Base-by-base conservation (phyloP, 306 rosid species). In the Quercus cerris region DNA sequence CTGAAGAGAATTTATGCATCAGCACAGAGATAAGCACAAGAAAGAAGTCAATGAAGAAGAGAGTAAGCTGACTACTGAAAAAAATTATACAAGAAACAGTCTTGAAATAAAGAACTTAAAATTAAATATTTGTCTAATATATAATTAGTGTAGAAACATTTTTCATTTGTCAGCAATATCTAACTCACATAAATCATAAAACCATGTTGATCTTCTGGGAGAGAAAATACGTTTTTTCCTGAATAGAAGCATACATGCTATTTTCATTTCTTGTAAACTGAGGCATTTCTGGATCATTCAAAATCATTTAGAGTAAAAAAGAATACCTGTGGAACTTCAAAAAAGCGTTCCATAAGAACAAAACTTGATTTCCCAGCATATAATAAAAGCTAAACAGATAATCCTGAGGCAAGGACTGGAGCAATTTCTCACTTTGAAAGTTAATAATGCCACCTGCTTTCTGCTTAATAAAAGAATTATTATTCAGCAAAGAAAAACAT, bases 261-360 rank as follows among this genome's bases (percentile, higher is more conserved):
- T 41, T 41, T 41, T 41, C 46, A 41, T 41, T 41, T 41, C 46
- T 41, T 8, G 46, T 41, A 41, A 41, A 41, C 46, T 11, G 54
- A 49, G 17, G 1, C 17, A 49, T 49, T 49, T 49, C 54, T 49
- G 14, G 17, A 49, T 49, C 54, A 49, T 49, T 10, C 54, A 49
- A 49, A 49, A 49, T 49, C 15, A 49, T 49, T 20, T 10, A 4
- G 22, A 35, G 69, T 58, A 66, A 75, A 63, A 73, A 59, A 52
- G 35, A 79, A 56, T 46, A 93, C 98, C 98, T 91, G 75, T 92
- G 98, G 77, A 92, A 89, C 71, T 86, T 88, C 56, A 91, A 67
- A 88, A 92, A 92, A 13, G 73, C 81, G 79, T 88, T 94, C 98
- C 98, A 94, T 84, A 94, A 88, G 86, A 82, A 92, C 67, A 76